Evolutionary conservation across 495 filamentous ascomycete genomes (phyloP), one percentile per base, ranked within the genome.

Genomic region (Podospora appendiculata): DNA sequence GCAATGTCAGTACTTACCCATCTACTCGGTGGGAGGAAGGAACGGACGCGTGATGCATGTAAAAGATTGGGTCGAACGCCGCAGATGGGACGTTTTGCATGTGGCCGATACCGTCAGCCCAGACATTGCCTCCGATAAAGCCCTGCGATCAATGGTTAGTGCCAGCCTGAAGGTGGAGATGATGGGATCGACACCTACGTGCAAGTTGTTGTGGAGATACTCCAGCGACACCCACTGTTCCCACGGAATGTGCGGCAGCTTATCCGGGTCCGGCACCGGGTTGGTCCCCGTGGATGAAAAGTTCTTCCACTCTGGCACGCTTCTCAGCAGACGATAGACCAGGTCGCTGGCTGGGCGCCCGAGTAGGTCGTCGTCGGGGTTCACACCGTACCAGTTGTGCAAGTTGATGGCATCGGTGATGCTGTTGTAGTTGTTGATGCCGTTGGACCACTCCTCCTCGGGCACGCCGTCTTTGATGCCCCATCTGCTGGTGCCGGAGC

Each of bases 41-140:
- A 25, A 25, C 25, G 2, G 25, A 25, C 25, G 25, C 67, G 55
- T 76, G 70, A 45, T 88, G 85, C 7, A 88, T 63, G 67, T 74
- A 85, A 67, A 89, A 89, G 42, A 85, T 68, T 0, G 85, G 85
- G 61, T 88, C 85, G 55, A 85, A 88, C 17, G 78, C 78, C 8
- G 86, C 78, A 51, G 80, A 83, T 0, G 76, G 73, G 18, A 83
- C 67, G 48, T 73, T 68, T 8, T 67, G 67, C 81, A 87, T 83
- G 57, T 86, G 82, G 11, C 5, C 84, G 8, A 46, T 12, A 4
- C 84, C 52, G 60, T 64, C 10, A 61, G 55, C 10, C 8, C 11
- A 33, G 44, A 4, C 32, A 18, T 33, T 16, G 44, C 25, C 25
- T 25, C 44, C 44, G 44, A 46, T 34, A 12, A 46, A 46, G 25